A percentile compares a stretch with the other conserved stretches of the same genome.
Conservation (phyloP, 257 asterid species). For the Apocynum venetum region DNA sequence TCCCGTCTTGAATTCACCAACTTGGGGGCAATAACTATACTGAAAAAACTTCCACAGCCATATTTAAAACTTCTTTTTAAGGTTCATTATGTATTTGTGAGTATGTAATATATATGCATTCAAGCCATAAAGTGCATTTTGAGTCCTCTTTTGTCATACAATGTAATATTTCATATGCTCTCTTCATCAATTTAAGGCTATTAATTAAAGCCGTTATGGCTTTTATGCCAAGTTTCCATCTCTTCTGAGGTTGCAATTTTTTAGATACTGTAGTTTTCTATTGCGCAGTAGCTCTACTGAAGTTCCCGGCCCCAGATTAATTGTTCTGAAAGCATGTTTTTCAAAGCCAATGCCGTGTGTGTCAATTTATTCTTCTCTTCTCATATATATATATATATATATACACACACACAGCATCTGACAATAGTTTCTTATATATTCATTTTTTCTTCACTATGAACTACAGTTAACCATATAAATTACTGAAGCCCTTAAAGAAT, state of each 20-base stretch:
- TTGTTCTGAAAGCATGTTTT: background rate
- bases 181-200: background rate
- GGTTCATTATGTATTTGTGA: background rate
- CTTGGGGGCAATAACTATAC: background rate
- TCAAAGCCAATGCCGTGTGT: background rate
- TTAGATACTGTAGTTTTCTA: too few species aligned
- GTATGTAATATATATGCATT: background rate
- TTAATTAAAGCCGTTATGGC: background rate
- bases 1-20: slow-evolving; percentile 4
- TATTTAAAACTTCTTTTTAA: background rate
- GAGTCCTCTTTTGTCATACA: background rate
- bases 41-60: background rate
- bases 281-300: too few species aligned
- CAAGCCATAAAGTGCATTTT: background rate
- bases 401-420: background rate
- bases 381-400: too few species aligned
- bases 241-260: background rate
- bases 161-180: background rate
- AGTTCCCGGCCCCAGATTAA: too few species aligned
- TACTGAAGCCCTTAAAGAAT: background rate
- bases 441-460: background rate
- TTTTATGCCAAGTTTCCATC: background rate
- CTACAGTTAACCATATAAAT: background rate
- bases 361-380: too few species aligned
- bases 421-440: background rate